A percentile compares a stretch with the other conserved stretches of the same genome.
phyloP scores from a whole-genome alignment of 2,329 filamentous ascomycete species.

The Aspergillus viridinutans region DNA sequence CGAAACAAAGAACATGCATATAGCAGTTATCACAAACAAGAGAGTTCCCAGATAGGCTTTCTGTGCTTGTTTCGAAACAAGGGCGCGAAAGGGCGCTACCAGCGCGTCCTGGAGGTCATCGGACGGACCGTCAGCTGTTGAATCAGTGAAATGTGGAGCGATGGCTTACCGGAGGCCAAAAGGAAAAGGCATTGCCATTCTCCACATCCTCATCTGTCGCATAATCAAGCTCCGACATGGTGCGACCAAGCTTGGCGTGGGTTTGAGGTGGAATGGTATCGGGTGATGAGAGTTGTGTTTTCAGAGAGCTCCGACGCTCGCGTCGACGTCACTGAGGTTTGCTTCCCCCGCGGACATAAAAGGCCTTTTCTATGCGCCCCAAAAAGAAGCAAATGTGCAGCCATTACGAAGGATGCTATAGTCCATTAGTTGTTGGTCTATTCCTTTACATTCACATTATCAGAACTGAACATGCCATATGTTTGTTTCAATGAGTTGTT shows the following conservation, averaged over 20 bases:
- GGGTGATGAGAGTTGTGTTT: background rate
- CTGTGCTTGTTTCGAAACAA: conserved; percentile 58
- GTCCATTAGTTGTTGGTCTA: no score
- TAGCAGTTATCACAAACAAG: conserved; percentile 50
- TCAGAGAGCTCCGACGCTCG: background rate
- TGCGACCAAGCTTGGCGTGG: background rate
- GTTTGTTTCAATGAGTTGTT: background rate
- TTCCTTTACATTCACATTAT: background rate
- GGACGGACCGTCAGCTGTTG: conserved; percentile 15
- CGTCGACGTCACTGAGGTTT: conserved; percentile 15
- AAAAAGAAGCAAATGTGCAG: background rate
- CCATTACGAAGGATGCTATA: background rate
- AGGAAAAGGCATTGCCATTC: conserved; percentile 5
- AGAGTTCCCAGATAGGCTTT: conserved; percentile 60
- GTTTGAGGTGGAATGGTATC: background rate
- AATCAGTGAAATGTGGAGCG: background rate
- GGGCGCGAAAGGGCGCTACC: conserved; percentile 51
- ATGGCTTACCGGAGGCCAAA: conserved; percentile 14
- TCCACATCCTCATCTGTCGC: conserved; percentile 7
- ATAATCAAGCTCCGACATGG: conserved; percentile 14
- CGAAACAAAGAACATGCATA: conserved; percentile 55
- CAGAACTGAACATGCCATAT: background rate
- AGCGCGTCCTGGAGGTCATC: conserved; percentile 46
- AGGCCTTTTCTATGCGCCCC: background rate
- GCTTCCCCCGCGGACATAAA: background rate